Evolutionary conservation across 129 eudicot genomes (phyloP).

Genomic region (Pseudognaphalium luteoalbum): DNA sequence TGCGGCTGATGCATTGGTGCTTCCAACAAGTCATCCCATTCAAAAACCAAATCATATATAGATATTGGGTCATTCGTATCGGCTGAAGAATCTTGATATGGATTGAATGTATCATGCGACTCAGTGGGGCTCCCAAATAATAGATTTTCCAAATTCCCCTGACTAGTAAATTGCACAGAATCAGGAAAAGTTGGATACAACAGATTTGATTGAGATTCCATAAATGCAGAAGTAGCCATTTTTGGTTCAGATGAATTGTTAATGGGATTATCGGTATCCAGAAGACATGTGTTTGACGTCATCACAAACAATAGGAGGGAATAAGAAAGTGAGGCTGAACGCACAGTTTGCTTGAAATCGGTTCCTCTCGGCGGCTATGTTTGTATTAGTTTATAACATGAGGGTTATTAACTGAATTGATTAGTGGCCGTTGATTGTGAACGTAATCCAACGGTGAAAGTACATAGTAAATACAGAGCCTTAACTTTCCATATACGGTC

Average conservation of each 20-base stretch:
- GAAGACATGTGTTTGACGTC: slow-evolving; percentile 30
- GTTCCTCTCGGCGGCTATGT: slow-evolving; percentile 17
- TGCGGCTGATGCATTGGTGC: slow-evolving; percentile 7
- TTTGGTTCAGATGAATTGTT: slow-evolving; percentile 20
- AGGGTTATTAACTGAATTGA: slow-evolving; percentile 28
- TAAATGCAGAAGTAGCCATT: slow-evolving; percentile 18
- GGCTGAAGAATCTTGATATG: slow-evolving; percentile 30
- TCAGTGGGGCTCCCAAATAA: slow-evolving; percentile 3
- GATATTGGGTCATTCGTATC: slow-evolving; percentile 12
- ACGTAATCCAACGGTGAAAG: slow-evolving; percentile 33
- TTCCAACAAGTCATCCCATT: neutral
- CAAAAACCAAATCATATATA: slow-evolving; percentile 7
- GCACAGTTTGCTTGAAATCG: slow-evolving; percentile 22
- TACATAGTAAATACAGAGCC: neutral
- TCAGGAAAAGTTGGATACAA: slow-evolving; percentile 3
- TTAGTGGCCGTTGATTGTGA: slow-evolving; percentile 36
- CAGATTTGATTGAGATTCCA: slow-evolving; percentile 27
- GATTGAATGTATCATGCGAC: slow-evolving; percentile 35
- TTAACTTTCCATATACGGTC: slow-evolving; percentile 14
- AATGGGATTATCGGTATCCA: slow-evolving; percentile 19
- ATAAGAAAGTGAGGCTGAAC: neutral
- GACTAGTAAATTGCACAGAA: slow-evolving; percentile 10
- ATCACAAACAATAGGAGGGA: slow-evolving; percentile 12
- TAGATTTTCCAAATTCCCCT: slow-evolving; percentile 6
- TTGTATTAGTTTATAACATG: neutral